Evolutionary conservation across 1,284 basidiomycete genomes (phyloP), one percentile per base, ranked within the genome.

Genomic region (Porodaedalea pini): DNA sequence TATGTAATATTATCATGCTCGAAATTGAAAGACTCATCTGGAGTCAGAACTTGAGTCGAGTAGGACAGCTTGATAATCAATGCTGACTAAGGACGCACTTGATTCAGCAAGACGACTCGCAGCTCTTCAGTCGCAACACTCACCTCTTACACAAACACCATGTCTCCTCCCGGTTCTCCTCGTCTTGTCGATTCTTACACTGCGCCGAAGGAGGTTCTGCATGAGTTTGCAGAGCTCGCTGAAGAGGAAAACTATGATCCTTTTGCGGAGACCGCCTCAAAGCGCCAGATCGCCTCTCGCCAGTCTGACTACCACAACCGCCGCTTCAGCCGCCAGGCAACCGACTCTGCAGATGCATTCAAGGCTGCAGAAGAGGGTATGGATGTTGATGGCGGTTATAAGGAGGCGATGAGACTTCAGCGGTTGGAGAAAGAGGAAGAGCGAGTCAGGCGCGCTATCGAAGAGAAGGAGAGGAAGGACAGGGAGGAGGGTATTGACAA

Each of bases 291-390:
- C 69, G 92, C 95, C 17, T 79, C 90, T 45, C 85, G 97, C 44
- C 94, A 98, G 77, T 91, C 87, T 59, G 96, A 98, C 73, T 99
- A 99, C 70, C 97, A 99, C 69, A 86, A 90, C 65, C 85, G 94
- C 58, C 84, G 95, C 37, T 99, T 98, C 75, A 82, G 82, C 66
- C 85, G 94, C 49, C 81, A 86, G 61, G 89, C 85, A 21, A 78
- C 86, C 63, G 87, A 90, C 52, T 88, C 87, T 61, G 81, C 80
- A 10, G 92, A 94, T 74, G 90, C 88, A 0, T 94, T 94, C 68
- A 77, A 83, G 62, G 74, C 81, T 25, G 73, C 67, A 1, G 83
- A 81, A 49, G 83, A 86, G 43, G 88, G 83, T 0, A 77, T 77
- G 58, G 83, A 81, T 17, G 82, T 83, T 5, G 91, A 94, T 68